These are phyloP conservation scores for Hymenotorrendiella dingleyae DNA, from an alignment of 2,329 filamentous ascomycete genomes.

Conservation along the genomic window DNA sequence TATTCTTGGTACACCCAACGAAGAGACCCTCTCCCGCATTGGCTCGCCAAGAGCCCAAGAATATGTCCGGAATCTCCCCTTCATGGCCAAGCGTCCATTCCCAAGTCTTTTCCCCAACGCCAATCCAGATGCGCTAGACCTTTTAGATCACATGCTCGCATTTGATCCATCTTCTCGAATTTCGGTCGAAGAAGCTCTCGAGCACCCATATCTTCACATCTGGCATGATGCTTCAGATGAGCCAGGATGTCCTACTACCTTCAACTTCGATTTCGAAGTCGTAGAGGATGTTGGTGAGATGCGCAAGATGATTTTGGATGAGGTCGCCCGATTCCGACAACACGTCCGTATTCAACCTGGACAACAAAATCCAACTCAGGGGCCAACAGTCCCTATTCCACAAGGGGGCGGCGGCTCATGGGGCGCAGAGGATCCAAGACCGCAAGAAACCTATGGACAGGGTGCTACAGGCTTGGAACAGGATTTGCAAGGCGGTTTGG, in stretches of 20 bases:
- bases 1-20: constrained; percentile 93
- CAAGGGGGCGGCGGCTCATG: constrained; percentile 26
- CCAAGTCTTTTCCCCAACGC: constrained; percentile 83
- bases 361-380: constrained; percentile 23
- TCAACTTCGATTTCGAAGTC: constrained; percentile 98
- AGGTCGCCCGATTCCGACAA: constrained; percentile 79
- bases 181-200: constrained; percentile 87
- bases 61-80: constrained; percentile 93
- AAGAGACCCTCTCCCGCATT: constrained; percentile 89
- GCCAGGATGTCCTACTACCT: constrained; percentile 85
- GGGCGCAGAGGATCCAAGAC: constrained; percentile 31
- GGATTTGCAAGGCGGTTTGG: constrained; percentile 32
- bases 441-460: constrained; percentile 30
- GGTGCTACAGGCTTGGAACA: constrained; percentile 30
- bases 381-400: constrained; percentile 30
- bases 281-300: constrained; percentile 91
- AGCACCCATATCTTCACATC: constrained; percentile 94
- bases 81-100: constrained; percentile 92
- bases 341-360: constrained; percentile 31
- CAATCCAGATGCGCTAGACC: constrained; percentile 91
- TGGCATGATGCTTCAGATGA: constrained; percentile 96
- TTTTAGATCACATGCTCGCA: constrained; percentile 94
- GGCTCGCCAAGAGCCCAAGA: constrained; percentile 94
- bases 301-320: constrained; percentile 95
- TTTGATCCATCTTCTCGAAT: constrained; percentile 94